Conservation (phyloP, 106 monocot genomes). For the Phalaenopsis aphrodite region DNA sequence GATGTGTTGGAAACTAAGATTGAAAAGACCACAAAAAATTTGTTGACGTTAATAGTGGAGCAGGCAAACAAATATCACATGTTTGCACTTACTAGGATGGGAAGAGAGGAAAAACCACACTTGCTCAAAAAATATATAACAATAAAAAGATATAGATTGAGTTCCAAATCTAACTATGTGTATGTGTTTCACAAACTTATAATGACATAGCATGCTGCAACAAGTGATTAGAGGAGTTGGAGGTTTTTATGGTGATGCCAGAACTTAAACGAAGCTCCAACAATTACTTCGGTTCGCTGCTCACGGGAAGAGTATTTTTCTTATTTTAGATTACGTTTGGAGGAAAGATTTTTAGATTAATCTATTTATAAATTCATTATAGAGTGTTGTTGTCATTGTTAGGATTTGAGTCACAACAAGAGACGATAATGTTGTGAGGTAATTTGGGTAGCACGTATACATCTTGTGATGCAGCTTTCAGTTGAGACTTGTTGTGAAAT, state of each 20-base stretch:
- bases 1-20: slow-evolving; percentile 20
- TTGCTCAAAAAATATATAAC: slow-evolving; percentile 29
- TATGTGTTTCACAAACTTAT: slow-evolving; percentile 16
- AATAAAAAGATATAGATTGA: background rate
- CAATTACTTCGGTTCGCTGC: background rate
- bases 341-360: slow-evolving; percentile 23
- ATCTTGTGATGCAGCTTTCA: no score
- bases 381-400: no score
- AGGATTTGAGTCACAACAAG: no score
- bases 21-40: slow-evolving; percentile 11
- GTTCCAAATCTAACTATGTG: slow-evolving; percentile 13
- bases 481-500: no score
- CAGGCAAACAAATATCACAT: slow-evolving; percentile 4
- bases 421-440: no score
- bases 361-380: slow-evolving; percentile 10
- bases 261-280: slow-evolving; percentile 6
- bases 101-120: slow-evolving; percentile 40
- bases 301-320: slow-evolving; percentile 19
- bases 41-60: slow-evolving; percentile 15
- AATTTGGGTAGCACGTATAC: no score
- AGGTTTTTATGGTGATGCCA: slow-evolving; percentile 3
- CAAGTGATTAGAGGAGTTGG: slow-evolving; percentile 15
- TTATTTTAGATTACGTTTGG: slow-evolving; percentile 50
- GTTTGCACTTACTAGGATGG: slow-evolving; percentile 22
- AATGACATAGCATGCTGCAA: slow-evolving; percentile 17